phyloP scores from a whole-genome alignment of 371 early-diverging fungal genomes.

The Smittium mucronatum region DNA sequence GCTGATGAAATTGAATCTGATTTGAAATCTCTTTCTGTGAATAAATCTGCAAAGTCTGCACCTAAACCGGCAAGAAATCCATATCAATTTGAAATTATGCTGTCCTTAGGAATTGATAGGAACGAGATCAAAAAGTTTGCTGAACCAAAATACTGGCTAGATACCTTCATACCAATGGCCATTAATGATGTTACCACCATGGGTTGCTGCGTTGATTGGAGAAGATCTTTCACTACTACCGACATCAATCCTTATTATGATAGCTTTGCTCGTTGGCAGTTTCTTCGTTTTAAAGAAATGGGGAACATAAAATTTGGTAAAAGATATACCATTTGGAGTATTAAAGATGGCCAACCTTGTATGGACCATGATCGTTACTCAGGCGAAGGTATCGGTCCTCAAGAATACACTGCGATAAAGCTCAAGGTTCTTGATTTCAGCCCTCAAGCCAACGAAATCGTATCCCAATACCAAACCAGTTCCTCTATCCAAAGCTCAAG shows the following conservation, averaged over 20 bases:
- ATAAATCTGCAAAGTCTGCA: conserved; percentile 55
- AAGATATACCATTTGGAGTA: conserved; percentile 97
- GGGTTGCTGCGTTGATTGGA: conserved; percentile 95
- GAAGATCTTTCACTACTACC: conserved; percentile 98
- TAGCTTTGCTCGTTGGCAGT: conserved; percentile 98
- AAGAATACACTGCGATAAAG: conserved; percentile 92
- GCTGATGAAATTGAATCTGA: conserved; percentile 31
- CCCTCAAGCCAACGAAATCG: conserved; percentile 36
- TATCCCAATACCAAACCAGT: conserved; percentile 15
- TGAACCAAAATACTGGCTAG: conserved; percentile 91
- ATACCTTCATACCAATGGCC: conserved; percentile 91
- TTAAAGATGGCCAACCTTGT: conserved; percentile 96
- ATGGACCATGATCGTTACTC: conserved; percentile 99
- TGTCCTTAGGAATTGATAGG: conserved; percentile 74
- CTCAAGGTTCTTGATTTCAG: conserved; percentile 64
- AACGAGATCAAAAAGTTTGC: conserved; percentile 91
- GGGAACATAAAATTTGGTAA: conserved; percentile 95
- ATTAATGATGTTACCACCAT: conserved; percentile 73
- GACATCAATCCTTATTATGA: conserved; percentile 99
- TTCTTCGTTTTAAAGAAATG: conserved; percentile 74
- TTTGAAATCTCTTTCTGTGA: conserved; percentile 31
- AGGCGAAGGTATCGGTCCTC: conserved; percentile 97
- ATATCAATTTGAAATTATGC: conserved; percentile 96
- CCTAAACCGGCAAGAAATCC: conserved; percentile 75
- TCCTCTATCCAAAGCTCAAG: conserved; percentile 44